Conservation (phyloP, 371 early-diverging fungal species). For the Mucor saturninus region DNA sequence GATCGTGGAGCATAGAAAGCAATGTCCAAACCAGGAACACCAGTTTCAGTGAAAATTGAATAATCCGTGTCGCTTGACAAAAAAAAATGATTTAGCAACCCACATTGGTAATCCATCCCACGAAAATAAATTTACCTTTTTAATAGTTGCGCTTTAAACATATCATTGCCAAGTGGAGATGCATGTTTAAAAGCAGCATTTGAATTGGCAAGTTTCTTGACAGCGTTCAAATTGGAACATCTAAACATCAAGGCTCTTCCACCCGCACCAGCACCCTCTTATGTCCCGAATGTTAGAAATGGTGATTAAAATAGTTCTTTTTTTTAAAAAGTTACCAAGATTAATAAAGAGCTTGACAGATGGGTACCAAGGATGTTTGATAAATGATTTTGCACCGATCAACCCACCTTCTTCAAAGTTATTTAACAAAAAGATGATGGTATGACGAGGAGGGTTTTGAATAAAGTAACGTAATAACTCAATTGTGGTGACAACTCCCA, state of each 20-base stretch:
- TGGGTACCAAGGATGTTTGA: conserved; percentile 78
- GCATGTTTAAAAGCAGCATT: conserved; percentile 35
- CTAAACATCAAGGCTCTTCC: conserved; percentile 77
- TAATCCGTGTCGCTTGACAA: conserved; percentile 70
- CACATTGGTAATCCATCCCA: too few species aligned
- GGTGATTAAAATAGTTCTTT: neutral
- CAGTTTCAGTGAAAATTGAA: conserved; percentile 59
- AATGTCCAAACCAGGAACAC: conserved; percentile 76
- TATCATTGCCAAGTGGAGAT: conserved; percentile 70
- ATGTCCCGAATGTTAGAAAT: neutral
- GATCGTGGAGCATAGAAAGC: conserved; percentile 74
- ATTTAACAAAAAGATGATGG: conserved; percentile 83
- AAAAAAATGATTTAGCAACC: too few species aligned
- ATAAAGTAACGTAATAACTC: conserved; percentile 72
- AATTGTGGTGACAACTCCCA: conserved; percentile 72
- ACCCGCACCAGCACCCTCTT: conserved; percentile 82
- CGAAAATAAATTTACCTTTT: conserved; percentile 47
- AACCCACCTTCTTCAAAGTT: conserved; percentile 87
- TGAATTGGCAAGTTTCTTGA: conserved; percentile 44
- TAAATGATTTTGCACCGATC: conserved; percentile 74
- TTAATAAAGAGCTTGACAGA: conserved; percentile 81
- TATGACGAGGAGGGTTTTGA: conserved; percentile 58
- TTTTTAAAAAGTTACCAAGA: conserved; percentile 51
- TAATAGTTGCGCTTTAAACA: conserved; percentile 65
- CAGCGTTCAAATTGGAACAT: conserved; percentile 56